Evolutionary conservation across 768 basidiomycete genomes (phyloP), one percentile per base, ranked within the genome.

Genomic region (Coprinopsis marcescibilis): DNA sequence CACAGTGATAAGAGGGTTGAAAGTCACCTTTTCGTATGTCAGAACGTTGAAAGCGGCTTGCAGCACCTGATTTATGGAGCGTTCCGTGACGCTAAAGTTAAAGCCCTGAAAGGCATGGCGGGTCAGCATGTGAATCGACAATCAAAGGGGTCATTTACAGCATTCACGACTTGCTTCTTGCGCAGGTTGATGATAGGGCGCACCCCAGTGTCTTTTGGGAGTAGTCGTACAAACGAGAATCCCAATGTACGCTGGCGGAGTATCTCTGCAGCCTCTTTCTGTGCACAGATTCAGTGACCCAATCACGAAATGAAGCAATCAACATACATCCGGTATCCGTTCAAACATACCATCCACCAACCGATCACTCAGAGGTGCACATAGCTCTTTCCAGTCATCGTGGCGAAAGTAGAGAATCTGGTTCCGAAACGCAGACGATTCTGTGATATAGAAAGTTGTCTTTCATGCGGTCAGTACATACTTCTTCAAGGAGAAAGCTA

Each of bases 141-240:
- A 39, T 11, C 11, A 29, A 30, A 11, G 6, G 6, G 33, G 38
- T 19, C 21, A 33, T 55, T 17, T 49, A 62, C 64, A 13, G 48
- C 45, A 12, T 49, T 50, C 2, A 51, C 55, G 21, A 60, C 58
- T 46, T 63, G 66, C 56, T 68, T 73, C 43, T 81, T 74, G 19
- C 81, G 75, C 34, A 98, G 69, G 59, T 99, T 98, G 21, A 96
- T 88, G 50, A 98, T 95, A 0, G 94, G 94, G 24, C 96, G 75
- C 2, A 98, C 90, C 0, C 96, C 96, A 3, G 82, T 89, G 48
- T 94, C 94, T 62, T 98, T 99, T 0, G 96, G 96, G 15, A 99
- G 68, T 5, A 97, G 71, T 2, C 96, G 78, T 13, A 95, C 81
- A 53, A 86, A 89, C 0, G 92, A 90, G 58, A 82, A 91, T 0